Base-by-base conservation (phyloP, 129 eudicot genomes). In the Pittosporum tobira region DNA sequence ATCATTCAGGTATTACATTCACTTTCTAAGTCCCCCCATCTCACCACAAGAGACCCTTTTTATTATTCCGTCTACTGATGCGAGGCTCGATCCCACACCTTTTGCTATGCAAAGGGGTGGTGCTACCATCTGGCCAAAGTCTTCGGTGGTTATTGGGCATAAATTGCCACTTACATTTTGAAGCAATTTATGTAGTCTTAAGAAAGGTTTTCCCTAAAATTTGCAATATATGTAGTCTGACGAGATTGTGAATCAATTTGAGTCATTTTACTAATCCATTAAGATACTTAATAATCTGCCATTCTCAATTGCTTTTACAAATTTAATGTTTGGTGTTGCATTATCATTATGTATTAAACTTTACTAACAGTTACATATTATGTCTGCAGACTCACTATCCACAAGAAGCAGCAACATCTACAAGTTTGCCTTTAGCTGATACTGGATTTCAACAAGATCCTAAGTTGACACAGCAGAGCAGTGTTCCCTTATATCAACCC, bases 1-100 rank as follows among this genome's bases (percentile, higher is more conserved):
- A 82, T 78, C 51, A 82, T 78, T 21, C 82, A 82, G 89, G 89
- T 82, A 72, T 28, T 28, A n/a, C 14, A 61, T 44, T n/a, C n/a
- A n/a, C n/a, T n/a, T n/a, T n/a, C n/a, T n/a, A n/a, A n/a, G n/a
- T n/a, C n/a, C n/a, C n/a, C n/a, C n/a, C n/a, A n/a, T n/a, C n/a
- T n/a, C n/a, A n/a, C n/a, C n/a, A n/a, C n/a, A n/a, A n/a, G n/a
- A n/a, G n/a, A n/a, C n/a, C n/a, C n/a, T n/a, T n/a, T n/a, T n/a
- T n/a, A n/a, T n/a, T n/a, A n/a, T n/a, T n/a, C n/a, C n/a, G n/a
- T n/a, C n/a, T n/a, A n/a, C n/a, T n/a, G n/a, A n/a, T n/a, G n/a
- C n/a, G n/a, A n/a, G n/a, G n/a, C n/a, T n/a, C n/a, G n/a, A n/a
- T n/a, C n/a, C n/a, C n/a, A n/a, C n/a, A n/a, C n/a, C n/a, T n/a